A percentile compares a stretch with the other conserved stretches of the same genome.
Conservation (phyloP, 2,329 filamentous ascomycete genomes). For the Aspergillus novoparasiticus region DNA sequence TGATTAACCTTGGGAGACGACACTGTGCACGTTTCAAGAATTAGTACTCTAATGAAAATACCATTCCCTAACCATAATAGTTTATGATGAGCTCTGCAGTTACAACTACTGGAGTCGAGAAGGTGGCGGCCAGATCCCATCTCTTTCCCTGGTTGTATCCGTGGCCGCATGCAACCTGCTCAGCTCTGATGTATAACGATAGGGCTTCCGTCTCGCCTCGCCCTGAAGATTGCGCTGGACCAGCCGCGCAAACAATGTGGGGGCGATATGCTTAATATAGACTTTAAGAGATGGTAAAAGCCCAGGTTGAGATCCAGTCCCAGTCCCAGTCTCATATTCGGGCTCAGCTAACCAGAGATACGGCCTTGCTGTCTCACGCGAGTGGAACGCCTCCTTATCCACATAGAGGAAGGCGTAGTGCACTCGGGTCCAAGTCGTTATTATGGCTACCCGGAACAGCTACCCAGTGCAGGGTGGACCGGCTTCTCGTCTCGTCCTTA, state of each 20-base stretch:
- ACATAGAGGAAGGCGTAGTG: conserved; percentile 14
- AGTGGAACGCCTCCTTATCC: conserved; percentile 16
- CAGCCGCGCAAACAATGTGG: conserved; percentile 20
- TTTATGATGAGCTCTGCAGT: background rate
- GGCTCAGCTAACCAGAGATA: conserved; percentile 20
- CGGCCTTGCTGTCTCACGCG: conserved; percentile 14
- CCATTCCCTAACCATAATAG: background rate
- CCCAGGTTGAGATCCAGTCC: background rate
- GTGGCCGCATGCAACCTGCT: conserved; percentile 17
- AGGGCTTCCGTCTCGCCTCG: conserved; percentile 21
- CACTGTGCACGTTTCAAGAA: too few relatives aligned
- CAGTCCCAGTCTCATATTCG: conserved; percentile 1
- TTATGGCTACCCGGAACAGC: conserved; percentile 1
- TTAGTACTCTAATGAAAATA: background rate
- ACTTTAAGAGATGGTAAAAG: conserved; percentile 17
- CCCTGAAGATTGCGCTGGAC: conserved; percentile 19
- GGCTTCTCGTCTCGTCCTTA: conserved; percentile 11
- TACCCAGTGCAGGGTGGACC: conserved; percentile 15
- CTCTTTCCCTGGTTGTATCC: conserved; percentile 2
- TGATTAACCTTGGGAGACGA: too few relatives aligned
- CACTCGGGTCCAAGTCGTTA: conserved; percentile 5
- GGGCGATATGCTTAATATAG: conserved; percentile 22
- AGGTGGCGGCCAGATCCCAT: conserved; percentile 18
- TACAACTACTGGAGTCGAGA: conserved; percentile 4
- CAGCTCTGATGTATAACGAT: conserved; percentile 24